phyloP scores from a whole-genome alignment of 1,284 basidiomycete species.

The Ustilago tritici region DNA sequence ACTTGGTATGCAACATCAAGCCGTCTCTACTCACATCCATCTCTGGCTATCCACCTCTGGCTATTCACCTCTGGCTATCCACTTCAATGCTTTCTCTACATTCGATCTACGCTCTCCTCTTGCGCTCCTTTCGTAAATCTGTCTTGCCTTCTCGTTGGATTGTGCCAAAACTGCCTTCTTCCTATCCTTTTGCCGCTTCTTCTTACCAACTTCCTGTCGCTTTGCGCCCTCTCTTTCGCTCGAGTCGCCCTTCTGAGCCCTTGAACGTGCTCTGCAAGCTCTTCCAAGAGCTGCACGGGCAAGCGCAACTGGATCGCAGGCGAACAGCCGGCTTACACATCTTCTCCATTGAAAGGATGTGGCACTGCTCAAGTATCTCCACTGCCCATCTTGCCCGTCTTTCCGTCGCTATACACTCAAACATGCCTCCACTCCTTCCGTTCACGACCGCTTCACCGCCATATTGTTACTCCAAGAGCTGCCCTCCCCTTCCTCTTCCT shows the following conservation, averaged over 20 bases:
- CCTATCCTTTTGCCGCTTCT: background rate
- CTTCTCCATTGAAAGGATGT: conserved; percentile 1
- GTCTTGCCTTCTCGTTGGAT: background rate
- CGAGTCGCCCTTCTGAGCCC: background rate
- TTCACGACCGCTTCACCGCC: conserved; percentile 4
- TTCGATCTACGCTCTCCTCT: conserved; percentile 14
- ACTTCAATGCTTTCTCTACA: background rate
- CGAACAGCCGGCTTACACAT: conserved; percentile 44
- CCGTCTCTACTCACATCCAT: conserved; percentile 18
- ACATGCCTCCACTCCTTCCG: conserved; percentile 30
- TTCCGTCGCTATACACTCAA: conserved; percentile 4
- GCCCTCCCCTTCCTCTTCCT: conserved; percentile 7
- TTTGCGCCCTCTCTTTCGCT: background rate
- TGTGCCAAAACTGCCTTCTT: conserved; percentile 6
- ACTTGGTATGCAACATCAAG: conserved; percentile 38
- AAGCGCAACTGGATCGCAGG: conserved; percentile 7
- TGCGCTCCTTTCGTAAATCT: conserved; percentile 9
- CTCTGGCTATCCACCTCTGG: conserved; percentile 11
- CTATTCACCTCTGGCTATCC: background rate
- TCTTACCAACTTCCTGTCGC: conserved; percentile 3
- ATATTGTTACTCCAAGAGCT: background rate
- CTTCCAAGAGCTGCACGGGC: conserved; percentile 13
- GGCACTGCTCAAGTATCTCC: conserved; percentile 25
- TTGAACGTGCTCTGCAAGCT: conserved; percentile 24
- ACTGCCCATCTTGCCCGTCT: background rate